These are phyloP conservation scores for Aspergillus fructus DNA, from an alignment of 2,329 filamentous ascomycete species.

Conservation along the genomic window DNA sequence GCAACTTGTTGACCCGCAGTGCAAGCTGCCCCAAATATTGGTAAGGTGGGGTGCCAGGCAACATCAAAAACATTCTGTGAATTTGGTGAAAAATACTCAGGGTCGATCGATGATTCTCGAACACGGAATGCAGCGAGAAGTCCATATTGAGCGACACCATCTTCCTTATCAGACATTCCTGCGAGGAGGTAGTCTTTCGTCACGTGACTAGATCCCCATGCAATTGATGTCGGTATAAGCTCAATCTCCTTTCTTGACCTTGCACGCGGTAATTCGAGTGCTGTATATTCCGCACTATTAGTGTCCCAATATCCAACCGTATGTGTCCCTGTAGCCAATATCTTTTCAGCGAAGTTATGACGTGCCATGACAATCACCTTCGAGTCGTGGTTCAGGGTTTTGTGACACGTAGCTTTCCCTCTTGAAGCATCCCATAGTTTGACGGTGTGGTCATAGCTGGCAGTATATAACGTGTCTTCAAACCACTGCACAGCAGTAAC, in stretches of 20 bases:
- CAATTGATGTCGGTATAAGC: constrained; percentile 47
- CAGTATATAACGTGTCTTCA: constrained; percentile 50
- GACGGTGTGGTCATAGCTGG: constrained; percentile 56
- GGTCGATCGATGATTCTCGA: constrained; percentile 33
- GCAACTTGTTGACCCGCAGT: constrained; percentile 38
- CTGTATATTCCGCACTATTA: constrained; percentile 21
- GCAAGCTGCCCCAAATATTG: constrained; percentile 55
- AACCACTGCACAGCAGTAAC: constrained; percentile 57
- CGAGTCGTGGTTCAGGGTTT: constrained; percentile 46
- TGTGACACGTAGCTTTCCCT: constrained; percentile 27
- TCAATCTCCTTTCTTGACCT: constrained; percentile 32
- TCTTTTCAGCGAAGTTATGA: constrained; percentile 34
- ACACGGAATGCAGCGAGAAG: constrained; percentile 57
- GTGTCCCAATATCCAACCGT: constrained; percentile 39
- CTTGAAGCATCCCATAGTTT: constrained; percentile 55
- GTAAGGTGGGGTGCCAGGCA: constrained; percentile 54
- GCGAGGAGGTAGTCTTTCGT: constrained; percentile 51
- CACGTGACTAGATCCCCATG: constrained; percentile 44
- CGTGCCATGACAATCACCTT: constrained; percentile 54
- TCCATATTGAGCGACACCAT: constrained; percentile 44
- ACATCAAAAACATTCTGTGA: constrained; percentile 59
- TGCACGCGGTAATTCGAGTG: constrained; percentile 26
- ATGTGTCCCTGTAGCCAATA: constrained; percentile 50
- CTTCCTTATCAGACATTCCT: constrained; percentile 50
- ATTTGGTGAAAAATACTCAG: constrained; percentile 45